Percentiles rank a stretch among this genome's conserved stretches.
phyloP scores from a whole-genome alignment of 805 yeast genomes.

The Candida insectorum region DNA sequence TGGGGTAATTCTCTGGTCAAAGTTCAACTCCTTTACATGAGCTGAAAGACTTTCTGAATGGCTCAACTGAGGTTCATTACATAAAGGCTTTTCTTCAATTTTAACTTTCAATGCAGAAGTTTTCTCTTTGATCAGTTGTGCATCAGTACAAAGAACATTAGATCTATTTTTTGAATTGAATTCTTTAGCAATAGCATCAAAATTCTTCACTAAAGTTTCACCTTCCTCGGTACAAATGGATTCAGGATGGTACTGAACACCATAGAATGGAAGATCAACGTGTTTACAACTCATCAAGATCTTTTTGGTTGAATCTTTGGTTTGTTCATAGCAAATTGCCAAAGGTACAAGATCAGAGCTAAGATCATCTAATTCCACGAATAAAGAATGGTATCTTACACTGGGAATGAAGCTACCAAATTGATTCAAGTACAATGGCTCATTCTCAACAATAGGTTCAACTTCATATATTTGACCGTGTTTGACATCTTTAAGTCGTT shows the following conservation, averaged over 20 bases:
- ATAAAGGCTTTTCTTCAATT: slow-evolving; percentile 7
- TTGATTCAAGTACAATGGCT: slow-evolving; percentile 8
- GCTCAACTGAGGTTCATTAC: slow-evolving; percentile 3
- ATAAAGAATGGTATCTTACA: slow-evolving; percentile 88
- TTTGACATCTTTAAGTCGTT: slow-evolving; percentile 52
- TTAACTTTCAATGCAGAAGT: slow-evolving; percentile 4
- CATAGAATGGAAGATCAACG: slow-evolving; percentile 63
- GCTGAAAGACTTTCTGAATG: slow-evolving; percentile 4
- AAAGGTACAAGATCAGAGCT: slow-evolving; percentile 47
- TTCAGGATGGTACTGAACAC: slow-evolving; percentile 97
- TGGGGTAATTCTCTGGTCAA: slow-evolving; percentile 21
- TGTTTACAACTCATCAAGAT: slow-evolving; percentile 82
- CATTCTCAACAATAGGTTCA: slow-evolving; percentile 39
- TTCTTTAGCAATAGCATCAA: slow-evolving; percentile 47
- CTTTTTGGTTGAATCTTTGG: slow-evolving; percentile 14
- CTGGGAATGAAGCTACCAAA: slow-evolving; percentile 32
- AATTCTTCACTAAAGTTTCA: slow-evolving; percentile 53
- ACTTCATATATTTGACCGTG: slow-evolving; percentile 84
- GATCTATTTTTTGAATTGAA: slow-evolving; percentile 25
- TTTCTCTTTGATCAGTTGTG: not conserved
- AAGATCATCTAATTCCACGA: slow-evolving; percentile 35
- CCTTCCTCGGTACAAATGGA: slow-evolving; percentile 83
- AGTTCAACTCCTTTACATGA: slow-evolving; percentile 13
- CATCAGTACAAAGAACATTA: not conserved
- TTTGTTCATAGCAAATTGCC: slow-evolving; percentile 50